Base-by-base conservation (phyloP, 352 stramenopile genomes). In the Phytophthora palmivora region DNA sequence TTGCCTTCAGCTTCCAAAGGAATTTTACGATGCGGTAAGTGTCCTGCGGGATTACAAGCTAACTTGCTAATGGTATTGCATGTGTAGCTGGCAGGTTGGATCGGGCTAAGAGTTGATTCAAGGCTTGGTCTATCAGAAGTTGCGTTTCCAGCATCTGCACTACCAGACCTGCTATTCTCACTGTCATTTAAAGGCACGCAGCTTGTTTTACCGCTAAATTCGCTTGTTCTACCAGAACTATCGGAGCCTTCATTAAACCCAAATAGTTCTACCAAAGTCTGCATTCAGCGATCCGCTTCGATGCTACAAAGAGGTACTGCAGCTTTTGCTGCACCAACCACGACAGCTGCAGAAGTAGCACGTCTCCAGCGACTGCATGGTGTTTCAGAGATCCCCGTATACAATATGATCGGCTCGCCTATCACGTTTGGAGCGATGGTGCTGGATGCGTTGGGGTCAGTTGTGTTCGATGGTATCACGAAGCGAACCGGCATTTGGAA, bases 331-430 rank as follows among this genome's bases (percentile, higher is more conserved):
- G 24, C 63, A 18, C 30, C 70, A 6, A 70, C 84, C 11, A 76
- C 87, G 18, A 70, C 70, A 5, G 79, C 83, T 15, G 62, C 58
- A 9, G 69, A 71, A 10, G 58, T 76, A 0, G 65, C 74, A 15
- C 74, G 82, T 34, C 74, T 79, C 10, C 83, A 88, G 41, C 65
- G 79, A 26, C 45, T 89, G 36, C 76, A 89, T 28, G 72, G 78
- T 16, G 76, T 67, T 0, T 69, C 76, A 9, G 60, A 73, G 12
- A 67, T 88, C 4, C 67, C 67, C n/a, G 68, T 91, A 10, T 88
- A 79, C 63, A 92, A 89, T 60, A 92, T 92, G 82, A 62, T 82
- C 24, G 72, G 90, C 26, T 59, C 72, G 6, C 80, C 82, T 0
- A 72, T 92, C n/a, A 66, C 82, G 49, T 83, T 92, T 43, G 82